Conservation (phyloP, 2,329 filamentous ascomycete genomes). For the Blastomyces percursus region DNA sequence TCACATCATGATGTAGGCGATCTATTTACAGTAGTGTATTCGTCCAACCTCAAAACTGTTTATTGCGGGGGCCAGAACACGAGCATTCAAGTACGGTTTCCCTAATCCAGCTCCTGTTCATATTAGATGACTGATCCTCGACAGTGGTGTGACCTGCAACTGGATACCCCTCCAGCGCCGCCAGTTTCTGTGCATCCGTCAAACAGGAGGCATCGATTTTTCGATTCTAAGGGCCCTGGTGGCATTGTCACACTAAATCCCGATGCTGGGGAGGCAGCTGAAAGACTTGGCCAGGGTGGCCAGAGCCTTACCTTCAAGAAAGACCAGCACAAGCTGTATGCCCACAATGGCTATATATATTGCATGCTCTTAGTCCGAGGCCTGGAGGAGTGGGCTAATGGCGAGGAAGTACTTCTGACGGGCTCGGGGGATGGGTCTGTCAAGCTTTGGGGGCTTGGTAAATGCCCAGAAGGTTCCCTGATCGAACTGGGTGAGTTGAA, state of each 20-base stretch:
- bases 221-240: constrained; percentile 78
- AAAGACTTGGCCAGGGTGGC: constrained; percentile 43
- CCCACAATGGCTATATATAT: constrained; percentile 91
- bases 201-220: constrained; percentile 74
- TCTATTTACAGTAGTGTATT: constrained; percentile 91
- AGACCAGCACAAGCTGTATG: constrained; percentile 73
- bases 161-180: constrained; percentile 51
- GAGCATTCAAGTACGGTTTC: constrained; percentile 56
- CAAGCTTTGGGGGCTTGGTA: constrained; percentile 76
- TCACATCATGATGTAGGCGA: constrained; percentile 91
- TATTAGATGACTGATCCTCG: constrained; percentile 15
- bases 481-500: constrained; percentile 57
- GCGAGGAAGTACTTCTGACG: constrained; percentile 71
- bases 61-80: constrained; percentile 93
- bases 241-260: constrained; percentile 67
- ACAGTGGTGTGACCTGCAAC: constrained; percentile 66
- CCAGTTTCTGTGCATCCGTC: constrained; percentile 61
- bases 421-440: constrained; percentile 90
- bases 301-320: constrained; percentile 69
- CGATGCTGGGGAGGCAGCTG: constrained; percentile 45
- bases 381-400: constrained; percentile 54
- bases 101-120: background rate
- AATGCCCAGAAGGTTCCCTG: constrained; percentile 50
- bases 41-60: constrained; percentile 62
- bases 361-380: constrained; percentile 82